Evolutionary conservation across 306 rosid species (phyloP).

Genomic region (Elaeagnus macrophylla): DNA sequence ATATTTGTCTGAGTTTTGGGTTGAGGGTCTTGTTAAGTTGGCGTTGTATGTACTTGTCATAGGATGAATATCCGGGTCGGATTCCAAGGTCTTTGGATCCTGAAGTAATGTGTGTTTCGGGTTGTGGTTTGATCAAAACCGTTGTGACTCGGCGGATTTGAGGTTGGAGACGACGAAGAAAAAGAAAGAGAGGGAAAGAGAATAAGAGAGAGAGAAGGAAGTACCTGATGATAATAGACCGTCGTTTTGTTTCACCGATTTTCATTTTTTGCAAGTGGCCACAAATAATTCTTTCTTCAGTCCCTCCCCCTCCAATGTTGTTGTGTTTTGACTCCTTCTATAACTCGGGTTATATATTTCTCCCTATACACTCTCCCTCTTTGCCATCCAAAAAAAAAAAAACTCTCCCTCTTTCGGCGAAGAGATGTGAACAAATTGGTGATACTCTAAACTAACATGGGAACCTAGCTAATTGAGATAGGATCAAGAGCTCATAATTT

Average conservation of each 20-base stretch:
- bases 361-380: too few relatives aligned
- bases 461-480: too few relatives aligned
- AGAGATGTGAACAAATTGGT: too few relatives aligned
- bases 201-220: conserved; percentile 46
- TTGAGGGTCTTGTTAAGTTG: conserved; percentile 88
- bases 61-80: conserved; percentile 84
- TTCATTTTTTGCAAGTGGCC: conserved; percentile 34
- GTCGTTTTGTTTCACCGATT: conserved; percentile 25
- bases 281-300: neutral
- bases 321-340: neutral
- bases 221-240: conserved; percentile 27
- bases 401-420: too few relatives aligned
- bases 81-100: conserved; percentile 35
- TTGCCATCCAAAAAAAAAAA: too few relatives aligned
- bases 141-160: conserved; percentile 4
- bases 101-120: neutral
- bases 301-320: neutral
- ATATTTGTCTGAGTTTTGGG: conserved; percentile 63
- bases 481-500: too few relatives aligned
- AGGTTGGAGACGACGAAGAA: conserved; percentile 17
- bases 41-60: conserved; percentile 59
- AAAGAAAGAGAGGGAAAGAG: conserved; percentile 22
- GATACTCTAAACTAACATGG: too few relatives aligned
- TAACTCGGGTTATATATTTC: too few relatives aligned
- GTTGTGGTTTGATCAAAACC: neutral